phyloP scores from a whole-genome alignment of 2,329 filamentous ascomycete genomes.

The Seiridium unicorne region DNA sequence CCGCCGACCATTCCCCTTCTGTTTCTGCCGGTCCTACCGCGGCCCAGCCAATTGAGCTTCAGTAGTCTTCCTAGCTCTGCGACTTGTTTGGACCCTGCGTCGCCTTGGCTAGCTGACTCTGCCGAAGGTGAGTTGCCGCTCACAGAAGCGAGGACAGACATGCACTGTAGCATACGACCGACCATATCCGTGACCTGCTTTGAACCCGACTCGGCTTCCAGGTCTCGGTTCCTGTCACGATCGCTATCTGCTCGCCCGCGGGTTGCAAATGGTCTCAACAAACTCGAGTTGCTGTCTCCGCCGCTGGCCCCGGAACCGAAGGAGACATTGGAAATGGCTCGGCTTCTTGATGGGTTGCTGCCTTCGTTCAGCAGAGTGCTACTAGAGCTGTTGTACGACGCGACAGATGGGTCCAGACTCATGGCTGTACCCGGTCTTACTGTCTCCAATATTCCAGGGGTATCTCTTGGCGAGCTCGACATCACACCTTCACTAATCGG shows the following conservation, averaged over 20 bases:
- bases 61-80: slow-evolving; percentile 81
- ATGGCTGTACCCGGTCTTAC: slow-evolving; percentile 71
- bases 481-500: slow-evolving; percentile 41
- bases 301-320: slow-evolving; percentile 52
- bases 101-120: slow-evolving; percentile 29
- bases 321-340: slow-evolving; percentile 84
- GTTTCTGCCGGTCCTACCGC: slow-evolving; percentile 86
- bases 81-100: slow-evolving; percentile 75
- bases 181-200: slow-evolving; percentile 91
- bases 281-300: slow-evolving; percentile 35
- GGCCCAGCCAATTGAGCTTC: slow-evolving; percentile 95
- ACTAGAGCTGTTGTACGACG: slow-evolving; percentile 76
- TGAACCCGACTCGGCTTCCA: slow-evolving; percentile 61
- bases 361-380: slow-evolving; percentile 76
- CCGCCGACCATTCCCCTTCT: slow-evolving; percentile 84
- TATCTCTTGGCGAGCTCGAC: slow-evolving; percentile 9
- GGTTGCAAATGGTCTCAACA: slow-evolving; percentile 50
- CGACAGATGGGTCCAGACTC: slow-evolving; percentile 71
- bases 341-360: slow-evolving; percentile 56
- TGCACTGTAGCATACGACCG: slow-evolving; percentile 92
- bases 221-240: slow-evolving; percentile 40
- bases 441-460: neutral
- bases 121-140: slow-evolving; percentile 30
- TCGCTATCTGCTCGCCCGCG: slow-evolving; percentile 20
- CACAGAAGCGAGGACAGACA: slow-evolving; percentile 82